Conservation (phyloP, 2,329 filamentous ascomycete species). For the Penicillium sp. region DNA sequence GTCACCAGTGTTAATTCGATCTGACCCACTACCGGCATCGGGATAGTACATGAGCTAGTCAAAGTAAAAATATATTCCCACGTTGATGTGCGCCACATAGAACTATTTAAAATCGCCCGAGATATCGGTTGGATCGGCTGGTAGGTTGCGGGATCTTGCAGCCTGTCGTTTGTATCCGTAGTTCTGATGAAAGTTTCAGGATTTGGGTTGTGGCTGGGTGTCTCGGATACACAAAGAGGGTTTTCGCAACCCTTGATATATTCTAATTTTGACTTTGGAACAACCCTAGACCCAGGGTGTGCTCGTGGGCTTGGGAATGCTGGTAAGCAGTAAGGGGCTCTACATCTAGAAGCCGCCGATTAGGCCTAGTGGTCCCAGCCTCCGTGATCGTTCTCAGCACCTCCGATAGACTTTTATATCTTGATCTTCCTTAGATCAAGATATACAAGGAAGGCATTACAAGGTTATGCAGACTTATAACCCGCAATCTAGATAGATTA, state of each 20-base stretch:
- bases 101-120: background rate
- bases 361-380: background rate
- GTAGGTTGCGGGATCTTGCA: background rate
- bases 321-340: background rate
- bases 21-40: background rate
- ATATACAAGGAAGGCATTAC: too few species aligned
- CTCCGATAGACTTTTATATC: background rate
- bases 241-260: background rate
- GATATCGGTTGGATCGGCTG: background rate
- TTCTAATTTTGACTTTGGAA: background rate
- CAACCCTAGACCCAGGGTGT: background rate
- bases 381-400: background rate
- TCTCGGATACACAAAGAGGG: background rate
- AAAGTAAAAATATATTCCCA: background rate
- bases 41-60: background rate
- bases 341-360: background rate
- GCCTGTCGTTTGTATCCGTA: background rate
- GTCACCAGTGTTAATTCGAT: background rate
- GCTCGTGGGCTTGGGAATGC: background rate
- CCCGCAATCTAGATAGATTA: rapidly evolving
- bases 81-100: background rate
- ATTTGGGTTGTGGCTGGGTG: background rate
- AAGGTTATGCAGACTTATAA: background rate
- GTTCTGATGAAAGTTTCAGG: background rate
- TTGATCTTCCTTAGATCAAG: background rate